Conservation (phyloP, 345 rosid genomes). For the Raphanus sativus region DNA sequence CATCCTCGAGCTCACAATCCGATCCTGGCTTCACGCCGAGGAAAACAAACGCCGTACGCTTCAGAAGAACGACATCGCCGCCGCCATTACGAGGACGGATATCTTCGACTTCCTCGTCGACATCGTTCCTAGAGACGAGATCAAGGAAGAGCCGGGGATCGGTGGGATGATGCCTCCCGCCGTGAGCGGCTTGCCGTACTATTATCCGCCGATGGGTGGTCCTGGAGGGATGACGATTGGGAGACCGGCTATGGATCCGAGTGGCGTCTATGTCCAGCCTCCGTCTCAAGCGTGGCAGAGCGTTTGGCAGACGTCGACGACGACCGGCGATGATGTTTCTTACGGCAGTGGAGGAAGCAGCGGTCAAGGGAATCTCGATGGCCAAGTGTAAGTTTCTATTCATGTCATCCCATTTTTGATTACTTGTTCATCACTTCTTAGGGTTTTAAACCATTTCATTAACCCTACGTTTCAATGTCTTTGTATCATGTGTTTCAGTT, state of each 20-base stretch:
- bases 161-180: slow-evolving; percentile 57
- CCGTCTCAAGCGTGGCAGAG: slow-evolving; percentile 98
- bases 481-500: slow-evolving; percentile 47
- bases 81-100: slow-evolving; percentile 87
- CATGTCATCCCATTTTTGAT: not conserved
- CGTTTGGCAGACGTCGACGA: slow-evolving; percentile 72
- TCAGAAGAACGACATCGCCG: slow-evolving; percentile 94
- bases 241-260: slow-evolving; percentile 79
- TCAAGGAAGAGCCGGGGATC: slow-evolving; percentile 75
- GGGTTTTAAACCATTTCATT: not conserved
- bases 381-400: slow-evolving; percentile 41
- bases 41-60: slow-evolving; percentile 91
- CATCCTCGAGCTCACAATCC: slow-evolving; percentile 86
- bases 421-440: not conserved
- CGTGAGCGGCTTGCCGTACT: slow-evolving; percentile 85
- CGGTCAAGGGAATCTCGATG: slow-evolving; percentile 70
- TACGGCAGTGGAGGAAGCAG: slow-evolving; percentile 66
- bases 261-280: slow-evolving; percentile 74
- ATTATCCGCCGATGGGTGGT: slow-evolving; percentile 81
- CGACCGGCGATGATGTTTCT: slow-evolving; percentile 59
- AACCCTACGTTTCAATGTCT: not conserved
- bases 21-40: slow-evolving; percentile 97
- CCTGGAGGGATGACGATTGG: slow-evolving; percentile 91
- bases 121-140: slow-evolving; percentile 91
- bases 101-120: slow-evolving; percentile 93